Conservation (phyloP, 2,329 filamentous ascomycete species). For the Talaromyces sp. region DNA sequence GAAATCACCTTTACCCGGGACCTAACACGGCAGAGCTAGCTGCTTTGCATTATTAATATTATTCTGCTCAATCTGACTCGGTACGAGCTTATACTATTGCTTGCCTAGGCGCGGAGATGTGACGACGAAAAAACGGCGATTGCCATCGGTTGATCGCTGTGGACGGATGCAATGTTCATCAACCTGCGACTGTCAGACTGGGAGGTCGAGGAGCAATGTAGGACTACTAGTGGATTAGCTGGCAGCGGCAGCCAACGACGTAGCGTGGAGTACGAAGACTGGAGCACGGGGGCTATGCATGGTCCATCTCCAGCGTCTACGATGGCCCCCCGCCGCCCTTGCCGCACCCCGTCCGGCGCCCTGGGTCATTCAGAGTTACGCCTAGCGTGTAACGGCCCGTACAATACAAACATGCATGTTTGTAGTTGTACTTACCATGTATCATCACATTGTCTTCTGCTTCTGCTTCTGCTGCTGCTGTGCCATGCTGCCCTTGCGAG, state of each 20-base stretch:
- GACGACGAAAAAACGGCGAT: neutral
- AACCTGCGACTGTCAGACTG: neutral
- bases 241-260: neutral
- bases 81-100: neutral
- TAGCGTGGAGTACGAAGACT: neutral
- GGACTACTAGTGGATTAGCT: neutral
- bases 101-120: neutral
- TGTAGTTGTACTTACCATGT: neutral
- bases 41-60: neutral
- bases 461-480: neutral
- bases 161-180: neutral
- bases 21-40: no score
- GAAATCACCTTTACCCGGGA: neutral
- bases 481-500: neutral
- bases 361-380: neutral
- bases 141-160: neutral
- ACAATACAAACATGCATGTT: neutral
- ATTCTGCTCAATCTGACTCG: neutral
- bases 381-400: neutral
- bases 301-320: neutral
- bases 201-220: neutral
- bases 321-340: neutral
- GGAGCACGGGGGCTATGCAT: neutral
- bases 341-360: neutral
- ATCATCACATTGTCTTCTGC: neutral